A percentile compares a stretch with the other conserved stretches of the same genome.
These are phyloP conservation scores for Mycosarcoma maydis DNA, from an alignment of 1,284 basidiomycete species.

Conservation along the genomic window DNA sequence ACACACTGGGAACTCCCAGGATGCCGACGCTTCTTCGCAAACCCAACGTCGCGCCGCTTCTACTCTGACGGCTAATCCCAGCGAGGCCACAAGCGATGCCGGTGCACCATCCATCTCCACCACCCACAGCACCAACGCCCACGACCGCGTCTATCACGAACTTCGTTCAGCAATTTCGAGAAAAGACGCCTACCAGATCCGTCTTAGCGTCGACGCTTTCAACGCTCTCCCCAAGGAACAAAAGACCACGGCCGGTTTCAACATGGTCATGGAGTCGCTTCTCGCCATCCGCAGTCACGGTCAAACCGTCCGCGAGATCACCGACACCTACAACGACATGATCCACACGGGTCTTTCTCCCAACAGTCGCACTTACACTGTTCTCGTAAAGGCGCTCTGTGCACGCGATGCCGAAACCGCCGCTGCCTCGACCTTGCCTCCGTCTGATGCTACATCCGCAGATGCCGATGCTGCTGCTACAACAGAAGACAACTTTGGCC, in stretches of 20 bases:
- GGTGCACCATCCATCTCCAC: background rate
- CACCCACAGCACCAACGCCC: background rate
- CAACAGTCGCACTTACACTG: conserved; percentile 76
- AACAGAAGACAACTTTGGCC: conserved; percentile 66
- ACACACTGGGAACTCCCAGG: background rate
- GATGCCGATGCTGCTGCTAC: background rate
- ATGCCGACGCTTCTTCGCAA: conserved; percentile 1
- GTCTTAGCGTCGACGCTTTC: conserved; percentile 39
- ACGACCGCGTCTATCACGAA: conserved; percentile 28
- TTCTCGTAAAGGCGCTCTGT: conserved; percentile 77
- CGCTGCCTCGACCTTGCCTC: background rate
- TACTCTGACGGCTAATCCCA: conserved; percentile 6
- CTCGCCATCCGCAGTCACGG: conserved; percentile 71
- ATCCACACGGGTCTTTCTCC: conserved; percentile 76
- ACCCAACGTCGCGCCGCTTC: conserved; percentile 9
- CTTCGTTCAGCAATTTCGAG: conserved; percentile 15
- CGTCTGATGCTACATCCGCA: background rate
- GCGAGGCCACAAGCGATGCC: background rate
- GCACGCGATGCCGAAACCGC: conserved; percentile 76
- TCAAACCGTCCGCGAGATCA: conserved; percentile 73
- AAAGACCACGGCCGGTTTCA: conserved; percentile 71
- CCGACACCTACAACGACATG: conserved; percentile 81
- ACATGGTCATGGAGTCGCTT: conserved; percentile 75
- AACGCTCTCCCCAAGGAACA: conserved; percentile 51
- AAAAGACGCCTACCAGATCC: conserved; percentile 19